A percentile compares a stretch with the other conserved stretches of the same genome.
phyloP scores from a whole-genome alignment of 768 basidiomycete genomes.

The Mycena rebaudengoi region DNA sequence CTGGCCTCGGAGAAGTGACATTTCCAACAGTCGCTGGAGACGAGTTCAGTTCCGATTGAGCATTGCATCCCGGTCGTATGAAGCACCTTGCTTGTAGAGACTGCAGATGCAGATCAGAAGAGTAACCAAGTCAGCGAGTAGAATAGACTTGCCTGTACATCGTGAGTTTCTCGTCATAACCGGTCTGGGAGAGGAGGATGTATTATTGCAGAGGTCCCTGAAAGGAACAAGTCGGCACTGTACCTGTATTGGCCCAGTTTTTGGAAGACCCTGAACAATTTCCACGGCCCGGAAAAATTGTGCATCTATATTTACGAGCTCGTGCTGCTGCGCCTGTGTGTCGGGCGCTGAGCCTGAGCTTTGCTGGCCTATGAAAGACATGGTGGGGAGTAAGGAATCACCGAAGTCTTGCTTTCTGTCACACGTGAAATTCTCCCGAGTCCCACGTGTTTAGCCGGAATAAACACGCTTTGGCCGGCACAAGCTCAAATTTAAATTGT shows the following conservation, averaged over 20 bases:
- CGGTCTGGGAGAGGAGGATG: not conserved
- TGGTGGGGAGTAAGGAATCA: not conserved
- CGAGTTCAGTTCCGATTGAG: slow-evolving; percentile 14
- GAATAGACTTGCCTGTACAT: slow-evolving; percentile 80
- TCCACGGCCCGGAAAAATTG: slow-evolving; percentile 96
- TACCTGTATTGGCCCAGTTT: slow-evolving; percentile 96
- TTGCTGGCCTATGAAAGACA: not conserved
- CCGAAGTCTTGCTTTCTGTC: not conserved
- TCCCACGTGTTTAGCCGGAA: too few relatives aligned
- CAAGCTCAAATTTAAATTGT: too few relatives aligned
- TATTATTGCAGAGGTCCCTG: not conserved
- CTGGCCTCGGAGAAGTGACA: slow-evolving; percentile 79
- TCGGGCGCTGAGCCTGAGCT: too few relatives aligned
- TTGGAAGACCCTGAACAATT: slow-evolving; percentile 91
- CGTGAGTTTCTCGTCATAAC: slow-evolving; percentile 94
- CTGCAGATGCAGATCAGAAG: slow-evolving; percentile 46
- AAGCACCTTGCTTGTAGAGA: slow-evolving; percentile 90
- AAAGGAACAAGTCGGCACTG: too few relatives aligned
- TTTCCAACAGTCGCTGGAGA: slow-evolving; percentile 87
- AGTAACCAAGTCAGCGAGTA: not conserved
- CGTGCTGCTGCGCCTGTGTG: slow-evolving; percentile 63
- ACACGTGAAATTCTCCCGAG: not conserved
- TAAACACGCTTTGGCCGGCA: not conserved
- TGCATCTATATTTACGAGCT: slow-evolving; percentile 79
- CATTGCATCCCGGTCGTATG: slow-evolving; percentile 1